A percentile compares a stretch with the other conserved stretches of the same genome.
These are phyloP conservation scores for Tagetes patula DNA, from an alignment of 129 eudicot genomes.

Conservation along the genomic window DNA sequence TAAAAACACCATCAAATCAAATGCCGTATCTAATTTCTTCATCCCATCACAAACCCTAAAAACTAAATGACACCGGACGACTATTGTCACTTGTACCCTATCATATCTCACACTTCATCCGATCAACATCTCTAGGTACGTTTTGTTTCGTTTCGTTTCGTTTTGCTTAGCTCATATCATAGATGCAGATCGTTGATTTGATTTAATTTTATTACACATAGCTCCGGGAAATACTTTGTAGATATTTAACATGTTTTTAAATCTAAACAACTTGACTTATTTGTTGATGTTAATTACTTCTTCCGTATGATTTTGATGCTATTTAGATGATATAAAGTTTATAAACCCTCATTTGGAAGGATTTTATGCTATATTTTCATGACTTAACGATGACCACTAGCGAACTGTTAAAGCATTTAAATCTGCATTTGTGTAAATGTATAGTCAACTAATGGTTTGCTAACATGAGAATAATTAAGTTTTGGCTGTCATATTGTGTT, in stretches of 20 bases:
- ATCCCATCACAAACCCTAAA: conserved; percentile 4
- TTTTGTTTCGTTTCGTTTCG: too few relatives aligned
- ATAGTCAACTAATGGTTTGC: background rate
- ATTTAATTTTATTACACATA: too few relatives aligned
- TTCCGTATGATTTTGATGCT: background rate
- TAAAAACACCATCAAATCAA: background rate
- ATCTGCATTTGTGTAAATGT: background rate
- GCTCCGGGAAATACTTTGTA: background rate
- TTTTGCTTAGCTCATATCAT: background rate
- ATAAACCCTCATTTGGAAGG: background rate
- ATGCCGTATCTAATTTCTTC: conserved; percentile 1
- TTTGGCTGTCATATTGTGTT: background rate
- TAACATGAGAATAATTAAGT: too few relatives aligned
- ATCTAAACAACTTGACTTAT: conserved; percentile 10
- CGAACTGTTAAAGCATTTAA: background rate
- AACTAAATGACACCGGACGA: conserved; percentile 31
- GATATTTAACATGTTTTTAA: conserved; percentile 14
- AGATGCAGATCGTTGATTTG: background rate
- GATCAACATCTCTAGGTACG: conserved; percentile 21
- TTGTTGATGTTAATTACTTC: background rate
- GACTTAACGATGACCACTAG: background rate
- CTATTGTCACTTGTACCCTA: conserved; percentile 21
- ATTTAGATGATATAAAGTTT: background rate
- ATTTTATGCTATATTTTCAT: background rate
- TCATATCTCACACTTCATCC: conserved; percentile 26